Conservation (phyloP, 179 eudicot genomes). For the Corrigiola litoralis region DNA sequence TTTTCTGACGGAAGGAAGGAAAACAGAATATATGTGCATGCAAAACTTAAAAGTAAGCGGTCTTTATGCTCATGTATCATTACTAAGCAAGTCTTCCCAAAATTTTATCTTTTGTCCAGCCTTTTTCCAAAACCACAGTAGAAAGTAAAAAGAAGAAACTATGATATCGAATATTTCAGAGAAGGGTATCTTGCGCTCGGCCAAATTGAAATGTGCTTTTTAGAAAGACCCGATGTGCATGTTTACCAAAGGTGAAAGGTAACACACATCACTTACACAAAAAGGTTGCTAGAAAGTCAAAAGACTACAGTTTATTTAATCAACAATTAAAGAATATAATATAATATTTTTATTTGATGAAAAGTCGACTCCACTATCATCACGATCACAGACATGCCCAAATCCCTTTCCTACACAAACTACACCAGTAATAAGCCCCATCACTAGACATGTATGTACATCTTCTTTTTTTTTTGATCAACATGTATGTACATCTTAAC, state of each 20-base stretch:
- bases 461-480: no score
- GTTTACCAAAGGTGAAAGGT: neutral
- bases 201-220: neutral
- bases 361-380: neutral
- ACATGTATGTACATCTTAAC: conserved; percentile 5
- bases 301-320: no score
- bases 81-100: neutral
- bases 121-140: conserved; percentile 1
- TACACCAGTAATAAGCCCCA: neutral
- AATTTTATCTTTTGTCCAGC: neutral
- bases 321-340: no score
- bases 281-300: neutral
- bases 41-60: conserved; percentile 2
- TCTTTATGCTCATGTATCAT: neutral
- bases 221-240: neutral
- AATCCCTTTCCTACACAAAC: no score
- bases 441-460: conserved; percentile 10
- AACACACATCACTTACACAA: conserved; percentile 3
- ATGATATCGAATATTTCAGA: neutral
- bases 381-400: no score
- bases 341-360: neutral
- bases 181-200: conserved; percentile 3
- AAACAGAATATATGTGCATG: neutral
- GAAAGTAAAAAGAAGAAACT: no score
- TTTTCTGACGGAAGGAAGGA: no score